Evolutionary conservation across 345 rosid species (phyloP).

Genomic region (Lagerstroemia speciosa): DNA sequence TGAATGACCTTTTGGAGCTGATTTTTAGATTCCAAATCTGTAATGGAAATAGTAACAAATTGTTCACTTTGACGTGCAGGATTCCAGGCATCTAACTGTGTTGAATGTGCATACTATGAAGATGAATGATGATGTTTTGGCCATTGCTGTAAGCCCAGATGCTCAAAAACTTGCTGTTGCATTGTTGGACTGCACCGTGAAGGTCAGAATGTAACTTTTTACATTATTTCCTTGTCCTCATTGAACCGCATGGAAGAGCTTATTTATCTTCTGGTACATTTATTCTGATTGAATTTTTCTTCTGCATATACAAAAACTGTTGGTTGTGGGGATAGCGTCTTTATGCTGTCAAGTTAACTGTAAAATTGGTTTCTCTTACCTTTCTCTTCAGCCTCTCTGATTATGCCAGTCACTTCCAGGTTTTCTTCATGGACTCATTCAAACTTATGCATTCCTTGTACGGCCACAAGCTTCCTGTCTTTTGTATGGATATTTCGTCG

Average conservation of each 20-base stretch:
- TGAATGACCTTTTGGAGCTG: not conserved
- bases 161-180: conserved; percentile 90
- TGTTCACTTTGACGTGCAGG: conserved; percentile 39
- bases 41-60: not conserved
- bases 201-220: conserved; percentile 33
- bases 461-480: conserved; percentile 89
- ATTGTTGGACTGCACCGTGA: conserved; percentile 83
- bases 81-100: conserved; percentile 49
- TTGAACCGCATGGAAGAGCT: not conserved
- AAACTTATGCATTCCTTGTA: conserved; percentile 78
- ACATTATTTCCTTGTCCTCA: not conserved
- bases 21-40: not conserved
- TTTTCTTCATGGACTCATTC: conserved; percentile 83
- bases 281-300: not conserved
- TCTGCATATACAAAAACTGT: not conserved
- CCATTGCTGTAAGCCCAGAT: conserved; percentile 80
- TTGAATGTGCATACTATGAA: conserved; percentile 65
- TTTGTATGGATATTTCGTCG: conserved; percentile 90
- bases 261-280: not conserved
- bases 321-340: not conserved
- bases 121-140: conserved; percentile 94
- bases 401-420: conserved; percentile 34
- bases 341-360: not conserved
- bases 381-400: conserved; percentile 3
- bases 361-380: not conserved